Evolutionary conservation across 2,329 filamentous ascomycete species (phyloP), one percentile per base, ranked within the genome.

Genomic region (Sporothrix sp.): DNA sequence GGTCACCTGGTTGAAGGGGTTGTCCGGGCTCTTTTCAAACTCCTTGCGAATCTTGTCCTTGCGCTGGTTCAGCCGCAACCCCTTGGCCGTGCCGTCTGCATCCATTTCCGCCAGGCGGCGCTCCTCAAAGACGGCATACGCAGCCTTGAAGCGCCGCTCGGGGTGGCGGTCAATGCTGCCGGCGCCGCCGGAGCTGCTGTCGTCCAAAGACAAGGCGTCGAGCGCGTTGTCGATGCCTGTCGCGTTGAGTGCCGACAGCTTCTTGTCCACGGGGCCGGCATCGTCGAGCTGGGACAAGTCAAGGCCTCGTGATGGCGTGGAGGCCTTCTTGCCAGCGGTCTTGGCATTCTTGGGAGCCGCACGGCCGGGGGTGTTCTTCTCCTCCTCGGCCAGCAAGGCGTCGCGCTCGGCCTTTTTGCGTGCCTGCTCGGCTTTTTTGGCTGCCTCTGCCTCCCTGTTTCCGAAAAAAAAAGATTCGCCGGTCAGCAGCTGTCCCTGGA

Each of bases 331-430:
- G 45, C 74, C 71, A 10, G 84, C 82, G 6, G 75, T 70, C 67
- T 87, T 86, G 52, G 76, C 69, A 58, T 84, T 82, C 68, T 87
- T 88, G 48, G 80, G 76, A 25, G 72, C 72, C 20, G 75, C 67
- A 58, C 81, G 72, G 61, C 78, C 69, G 59, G 77, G 70, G 51
- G 78, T 65, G 59, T 59, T 74, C 56, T 78, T 83, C 63, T 96
- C 91, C 68, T 98, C 93, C 63, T 86, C 89, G 52, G 81, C 83
- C 33, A 89, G 70, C 21, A 90, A 71, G 10, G 90, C 87, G 2
- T 94, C 90, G 45, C 85, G 85, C 65, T 97, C 93, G 47, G 90
- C 91, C 70, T 95, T 97, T 70, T 95, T 95, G 51, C 84, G 81
- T 2, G 85, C 86, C 51, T 75, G 78, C 63, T 94, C 87, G 51